Evolutionary conservation across 75 land plant species (phyloP).

Genomic region (Cryptomeria japonica): DNA sequence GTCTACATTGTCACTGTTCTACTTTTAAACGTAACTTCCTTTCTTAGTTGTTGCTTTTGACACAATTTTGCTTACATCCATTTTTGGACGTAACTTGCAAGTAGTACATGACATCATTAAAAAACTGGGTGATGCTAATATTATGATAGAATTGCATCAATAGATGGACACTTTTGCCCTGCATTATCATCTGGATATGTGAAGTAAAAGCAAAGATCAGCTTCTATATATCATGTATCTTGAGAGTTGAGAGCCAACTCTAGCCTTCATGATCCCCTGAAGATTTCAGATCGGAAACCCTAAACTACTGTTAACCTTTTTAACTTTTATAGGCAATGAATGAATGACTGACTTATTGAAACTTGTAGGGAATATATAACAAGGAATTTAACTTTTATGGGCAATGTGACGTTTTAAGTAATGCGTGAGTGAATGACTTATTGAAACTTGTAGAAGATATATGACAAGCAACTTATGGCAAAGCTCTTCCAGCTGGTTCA

Average conservation of each 20-base stretch:
- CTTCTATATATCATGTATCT: not conserved
- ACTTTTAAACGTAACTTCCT: not conserved
- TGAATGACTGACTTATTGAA: not conserved
- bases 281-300: not conserved
- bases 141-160: not conserved
- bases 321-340: too few species aligned
- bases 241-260: not conserved
- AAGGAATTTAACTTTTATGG: too few species aligned
- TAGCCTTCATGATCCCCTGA: not conserved
- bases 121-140: not conserved
- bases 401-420: not conserved
- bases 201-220: not conserved
- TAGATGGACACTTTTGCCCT: not conserved
- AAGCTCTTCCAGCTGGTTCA: too few species aligned
- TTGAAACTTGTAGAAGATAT: not conserved
- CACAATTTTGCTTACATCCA: too few species aligned
- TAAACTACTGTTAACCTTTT: not conserved
- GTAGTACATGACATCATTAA: not conserved
- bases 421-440: not conserved
- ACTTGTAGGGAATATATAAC: not conserved
- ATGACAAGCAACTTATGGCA: not conserved
- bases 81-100: not conserved
- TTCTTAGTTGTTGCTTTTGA: not conserved
- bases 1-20: not conserved
- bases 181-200: not conserved